Evolutionary conservation across 768 basidiomycete species (phyloP).

Genomic region (Russula virescens): DNA sequence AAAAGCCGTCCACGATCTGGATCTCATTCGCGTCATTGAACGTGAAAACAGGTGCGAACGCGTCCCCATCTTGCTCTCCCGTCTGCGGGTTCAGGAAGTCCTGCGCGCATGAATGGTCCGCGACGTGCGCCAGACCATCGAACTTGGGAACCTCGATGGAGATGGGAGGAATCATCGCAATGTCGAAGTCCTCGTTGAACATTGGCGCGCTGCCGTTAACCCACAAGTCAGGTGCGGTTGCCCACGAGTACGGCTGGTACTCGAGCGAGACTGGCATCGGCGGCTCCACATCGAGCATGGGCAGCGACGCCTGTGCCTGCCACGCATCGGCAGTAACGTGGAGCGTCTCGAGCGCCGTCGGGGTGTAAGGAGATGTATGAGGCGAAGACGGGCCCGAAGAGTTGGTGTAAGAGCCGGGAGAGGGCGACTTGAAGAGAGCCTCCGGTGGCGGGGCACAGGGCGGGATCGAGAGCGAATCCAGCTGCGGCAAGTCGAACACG

Average conservation of each 20-base stretch:
- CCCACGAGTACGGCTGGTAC: constrained; percentile 33
- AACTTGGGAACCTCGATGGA: constrained; percentile 51
- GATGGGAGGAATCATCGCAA: constrained; percentile 58
- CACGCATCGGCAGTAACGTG: constrained; percentile 22
- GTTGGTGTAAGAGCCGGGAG: constrained; percentile 9
- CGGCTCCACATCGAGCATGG: constrained; percentile 28
- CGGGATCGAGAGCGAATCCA: constrained; percentile 16
- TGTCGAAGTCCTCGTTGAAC: constrained; percentile 60
- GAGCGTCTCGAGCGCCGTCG: constrained; percentile 20
- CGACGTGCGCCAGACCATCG: constrained; percentile 23
- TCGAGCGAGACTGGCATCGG: constrained; percentile 22
- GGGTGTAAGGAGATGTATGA: constrained; percentile 16
- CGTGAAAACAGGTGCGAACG: constrained; percentile 20
- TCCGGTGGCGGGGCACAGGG: background rate
- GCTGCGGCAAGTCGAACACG: constrained; percentile 12
- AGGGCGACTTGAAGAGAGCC: constrained; percentile 14
- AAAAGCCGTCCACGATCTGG: constrained; percentile 17
- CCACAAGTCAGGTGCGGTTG: constrained; percentile 30
- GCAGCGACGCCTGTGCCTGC: constrained; percentile 18
- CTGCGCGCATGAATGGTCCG: constrained; percentile 9
- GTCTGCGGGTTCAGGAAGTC: constrained; percentile 7
- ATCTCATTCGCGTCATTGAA: constrained; percentile 20
- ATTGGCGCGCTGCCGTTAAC: constrained; percentile 36
- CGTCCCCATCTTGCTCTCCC: constrained; percentile 14
- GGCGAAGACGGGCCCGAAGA: constrained; percentile 24